phyloP scores from a whole-genome alignment of 768 basidiomycete genomes.

The Podaxis pistillaris region DNA sequence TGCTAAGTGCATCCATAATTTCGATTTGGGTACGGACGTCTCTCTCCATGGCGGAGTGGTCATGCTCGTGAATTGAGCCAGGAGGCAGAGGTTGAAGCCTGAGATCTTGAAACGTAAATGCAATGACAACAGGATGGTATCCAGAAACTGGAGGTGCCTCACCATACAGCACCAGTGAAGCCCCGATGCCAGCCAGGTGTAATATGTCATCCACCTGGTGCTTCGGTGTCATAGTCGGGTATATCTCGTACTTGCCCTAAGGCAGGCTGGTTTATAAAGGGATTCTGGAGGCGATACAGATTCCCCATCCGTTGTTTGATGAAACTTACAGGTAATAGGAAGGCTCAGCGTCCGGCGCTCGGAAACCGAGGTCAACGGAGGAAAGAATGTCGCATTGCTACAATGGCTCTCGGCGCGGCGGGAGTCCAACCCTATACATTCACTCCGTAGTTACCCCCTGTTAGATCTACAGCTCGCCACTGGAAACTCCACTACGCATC shows the following conservation, averaged over 20 bases:
- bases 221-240: not conserved
- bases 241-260: not conserved
- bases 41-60: not conserved
- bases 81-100: not conserved
- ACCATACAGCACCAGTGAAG: not conserved
- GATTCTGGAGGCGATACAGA: not conserved
- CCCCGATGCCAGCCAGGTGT: not conserved
- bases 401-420: too few relatives aligned
- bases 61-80: not conserved
- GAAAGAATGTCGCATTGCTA: too few relatives aligned
- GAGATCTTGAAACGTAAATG: not conserved
- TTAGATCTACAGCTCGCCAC: too few relatives aligned
- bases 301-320: not conserved
- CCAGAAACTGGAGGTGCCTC: not conserved
- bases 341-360: not conserved
- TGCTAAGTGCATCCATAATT: not conserved
- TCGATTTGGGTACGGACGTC: not conserved
- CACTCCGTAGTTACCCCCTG: too few relatives aligned
- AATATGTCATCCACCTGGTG: not conserved
- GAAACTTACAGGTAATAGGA: not conserved
- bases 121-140: not conserved
- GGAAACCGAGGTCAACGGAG: too few relatives aligned
- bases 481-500: too few relatives aligned
- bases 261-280: not conserved
- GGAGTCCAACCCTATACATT: too few relatives aligned